phyloP scores from a whole-genome alignment of 106 monocot genomes.

The Hemerocallis citrina region DNA sequence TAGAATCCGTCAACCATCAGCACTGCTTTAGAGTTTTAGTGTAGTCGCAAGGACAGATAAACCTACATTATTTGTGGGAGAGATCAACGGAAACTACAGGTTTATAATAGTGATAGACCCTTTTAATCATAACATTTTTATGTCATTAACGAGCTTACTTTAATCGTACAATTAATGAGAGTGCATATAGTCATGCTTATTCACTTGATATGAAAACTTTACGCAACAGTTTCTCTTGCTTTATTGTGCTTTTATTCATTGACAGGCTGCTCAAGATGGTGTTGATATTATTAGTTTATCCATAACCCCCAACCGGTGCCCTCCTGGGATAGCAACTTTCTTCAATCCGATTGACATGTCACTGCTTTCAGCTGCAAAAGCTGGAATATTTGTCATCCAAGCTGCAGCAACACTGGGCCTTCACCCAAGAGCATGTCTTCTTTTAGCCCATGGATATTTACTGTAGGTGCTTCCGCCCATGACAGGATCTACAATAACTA shows the following conservation, averaged over 20 bases:
- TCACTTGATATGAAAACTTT: neutral
- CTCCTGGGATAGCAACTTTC: conserved; percentile 82
- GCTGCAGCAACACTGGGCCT: conserved; percentile 95
- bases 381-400: conserved; percentile 94
- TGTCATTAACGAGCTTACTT: neutral
- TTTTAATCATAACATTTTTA: too few relatives aligned
- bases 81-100: neutral
- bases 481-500: conserved; percentile 76
- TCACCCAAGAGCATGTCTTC: conserved; percentile 90
- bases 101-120: too few relatives aligned
- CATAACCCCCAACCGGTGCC: conserved; percentile 83
- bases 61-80: too few relatives aligned
- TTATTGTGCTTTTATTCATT: neutral
- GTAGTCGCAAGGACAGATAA: too few relatives aligned
- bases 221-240: neutral
- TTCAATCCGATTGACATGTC: conserved; percentile 98
- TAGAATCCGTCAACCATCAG: too few relatives aligned
- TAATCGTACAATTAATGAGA: neutral
- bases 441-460: conserved; percentile 98
- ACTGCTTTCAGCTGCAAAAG: conserved; percentile 79
- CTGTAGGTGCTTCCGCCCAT: conserved; percentile 88
- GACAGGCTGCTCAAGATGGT: conserved; percentile 94
- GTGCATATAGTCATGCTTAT: neutral
- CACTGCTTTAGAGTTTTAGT: too few relatives aligned
- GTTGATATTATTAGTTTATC: conserved; percentile 95